Percentiles rank a stretch among this genome's conserved stretches.
Conservation (phyloP, 2,329 filamentous ascomycete species). For the Claviceps sp. region DNA sequence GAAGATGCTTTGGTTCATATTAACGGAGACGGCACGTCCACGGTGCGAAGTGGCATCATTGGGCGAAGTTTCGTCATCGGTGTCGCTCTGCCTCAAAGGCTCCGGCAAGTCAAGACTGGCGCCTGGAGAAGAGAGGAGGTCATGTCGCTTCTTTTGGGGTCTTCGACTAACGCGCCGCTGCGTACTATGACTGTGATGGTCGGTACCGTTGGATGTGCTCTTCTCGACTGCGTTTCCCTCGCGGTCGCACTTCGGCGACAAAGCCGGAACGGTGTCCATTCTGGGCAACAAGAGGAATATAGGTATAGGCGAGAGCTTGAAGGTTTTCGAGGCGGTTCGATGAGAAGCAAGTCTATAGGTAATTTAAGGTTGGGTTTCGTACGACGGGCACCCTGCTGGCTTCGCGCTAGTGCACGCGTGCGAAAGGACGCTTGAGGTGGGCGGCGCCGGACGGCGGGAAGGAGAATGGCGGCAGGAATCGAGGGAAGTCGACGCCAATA, state of each 20-base stretch:
- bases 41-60: conserved; percentile 28
- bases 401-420: not conserved
- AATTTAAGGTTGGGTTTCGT: not conserved
- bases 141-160: conserved; percentile 31
- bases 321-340: not conserved
- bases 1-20: conserved; percentile 91
- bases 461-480: too few relatives aligned
- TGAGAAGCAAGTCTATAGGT: not conserved
- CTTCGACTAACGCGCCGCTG: conserved; percentile 28
- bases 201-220: conserved; percentile 11
- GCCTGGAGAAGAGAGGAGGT: conserved; percentile 20
- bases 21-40: conserved; percentile 41
- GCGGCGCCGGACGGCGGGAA: not conserved
- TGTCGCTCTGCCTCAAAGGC: conserved; percentile 35
- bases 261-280: not conserved
- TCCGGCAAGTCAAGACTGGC: conserved; percentile 35
- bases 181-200: conserved; percentile 23
- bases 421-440: not conserved
- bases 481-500: not conserved
- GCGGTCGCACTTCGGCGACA: conserved; percentile 2
- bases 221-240: not conserved
- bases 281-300: not conserved
- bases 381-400: not conserved
- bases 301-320: not conserved
- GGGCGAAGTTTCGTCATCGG: conserved; percentile 30